phyloP scores from a whole-genome alignment of 345 rosid genomes.

The Passiflora organensis region DNA sequence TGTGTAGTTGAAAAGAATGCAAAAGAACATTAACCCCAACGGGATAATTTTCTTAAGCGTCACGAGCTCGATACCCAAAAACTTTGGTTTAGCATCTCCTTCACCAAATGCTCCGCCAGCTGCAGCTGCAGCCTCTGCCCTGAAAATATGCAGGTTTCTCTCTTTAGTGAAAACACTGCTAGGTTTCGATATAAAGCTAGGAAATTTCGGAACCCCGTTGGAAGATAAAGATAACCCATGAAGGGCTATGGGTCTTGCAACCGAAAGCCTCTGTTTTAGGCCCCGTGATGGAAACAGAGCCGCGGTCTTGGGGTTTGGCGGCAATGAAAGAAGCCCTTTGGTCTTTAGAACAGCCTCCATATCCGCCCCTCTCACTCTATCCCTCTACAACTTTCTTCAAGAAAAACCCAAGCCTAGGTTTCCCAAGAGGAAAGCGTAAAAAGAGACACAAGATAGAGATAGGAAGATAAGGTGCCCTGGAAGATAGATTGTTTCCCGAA shows the following conservation, averaged over 20 bases:
- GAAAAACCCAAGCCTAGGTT: slow-evolving; percentile 9
- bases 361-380: slow-evolving; percentile 28
- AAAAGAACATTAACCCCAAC: slow-evolving; percentile 91
- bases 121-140: slow-evolving; percentile 78
- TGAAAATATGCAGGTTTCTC: slow-evolving; percentile 57
- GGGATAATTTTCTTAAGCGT: slow-evolving; percentile 87
- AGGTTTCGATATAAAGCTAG: slow-evolving; percentile 38
- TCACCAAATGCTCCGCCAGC: slow-evolving; percentile 46
- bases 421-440: slow-evolving; percentile 20
- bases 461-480: slow-evolving; percentile 33
- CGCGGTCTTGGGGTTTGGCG: slow-evolving; percentile 48
- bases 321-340: slow-evolving; percentile 72
- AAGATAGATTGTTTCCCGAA: slow-evolving; percentile 33
- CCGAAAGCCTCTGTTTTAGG: slow-evolving; percentile 65
- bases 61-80: slow-evolving; percentile 59
- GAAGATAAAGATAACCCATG: slow-evolving; percentile 64
- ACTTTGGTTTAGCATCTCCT: slow-evolving; percentile 41
- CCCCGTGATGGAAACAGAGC: slow-evolving; percentile 51
- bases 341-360: slow-evolving; percentile 79
- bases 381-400: slow-evolving; percentile 16
- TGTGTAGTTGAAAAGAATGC: slow-evolving; percentile 88
- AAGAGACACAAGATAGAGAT: slow-evolving; percentile 16
- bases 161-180: slow-evolving; percentile 36
- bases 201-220: slow-evolving; percentile 35
- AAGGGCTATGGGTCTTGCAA: slow-evolving; percentile 41